Evolutionary conservation across 306 rosid genomes (phyloP).

Genomic region (Medicago ruthenica): DNA sequence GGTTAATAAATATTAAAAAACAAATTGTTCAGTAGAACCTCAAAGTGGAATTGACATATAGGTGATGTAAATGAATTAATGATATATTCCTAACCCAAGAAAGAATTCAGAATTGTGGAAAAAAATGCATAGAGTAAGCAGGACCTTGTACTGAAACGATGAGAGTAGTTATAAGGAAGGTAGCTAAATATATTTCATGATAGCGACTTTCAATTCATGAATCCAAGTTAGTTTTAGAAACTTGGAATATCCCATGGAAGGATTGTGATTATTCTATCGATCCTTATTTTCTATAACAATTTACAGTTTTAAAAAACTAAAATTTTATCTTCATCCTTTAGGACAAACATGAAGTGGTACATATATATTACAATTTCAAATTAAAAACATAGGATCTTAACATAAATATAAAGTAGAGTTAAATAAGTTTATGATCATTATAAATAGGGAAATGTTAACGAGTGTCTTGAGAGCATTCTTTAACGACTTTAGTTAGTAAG

Average conservation of each 20-base stretch:
- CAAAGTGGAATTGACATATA: no score
- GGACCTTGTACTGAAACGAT: constrained; percentile 22
- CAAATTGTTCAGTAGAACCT: no score
- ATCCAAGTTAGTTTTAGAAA: constrained; percentile 27
- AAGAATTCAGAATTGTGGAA: not conserved
- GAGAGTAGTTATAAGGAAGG: constrained; percentile 27
- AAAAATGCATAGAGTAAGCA: not conserved
- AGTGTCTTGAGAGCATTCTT: no score
- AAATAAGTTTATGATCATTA: no score
- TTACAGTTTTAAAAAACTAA: no score
- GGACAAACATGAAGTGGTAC: not conserved
- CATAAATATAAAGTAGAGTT: no score
- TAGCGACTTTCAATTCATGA: constrained; percentile 28
- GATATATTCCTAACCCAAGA: not conserved
- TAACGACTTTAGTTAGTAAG: no score
- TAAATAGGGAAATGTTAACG: no score
- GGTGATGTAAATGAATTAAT: not conserved
- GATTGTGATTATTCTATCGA: constrained; percentile 2
- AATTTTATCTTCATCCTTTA: constrained; percentile 9
- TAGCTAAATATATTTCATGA: not conserved
- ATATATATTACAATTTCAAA: not conserved
- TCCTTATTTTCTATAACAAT: not conserved
- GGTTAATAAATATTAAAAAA: no score
- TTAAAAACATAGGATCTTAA: no score
- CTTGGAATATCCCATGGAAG: constrained; percentile 36